Evolutionary conservation across 139 green algal genomes (phyloP).

Genomic region (Bryopsis sp.): DNA sequence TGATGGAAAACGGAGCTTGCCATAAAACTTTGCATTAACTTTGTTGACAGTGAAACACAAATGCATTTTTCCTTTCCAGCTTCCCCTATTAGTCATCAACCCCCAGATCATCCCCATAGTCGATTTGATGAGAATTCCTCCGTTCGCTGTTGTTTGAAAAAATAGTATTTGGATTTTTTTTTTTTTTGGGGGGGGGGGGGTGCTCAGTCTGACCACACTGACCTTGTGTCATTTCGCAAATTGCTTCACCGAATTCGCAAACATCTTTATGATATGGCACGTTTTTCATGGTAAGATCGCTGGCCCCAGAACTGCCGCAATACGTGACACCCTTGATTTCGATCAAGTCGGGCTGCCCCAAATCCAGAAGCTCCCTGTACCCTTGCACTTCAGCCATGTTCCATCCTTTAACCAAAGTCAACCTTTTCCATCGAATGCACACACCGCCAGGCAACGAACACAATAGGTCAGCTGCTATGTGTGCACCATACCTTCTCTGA

Average conservation of each 20-base stretch:
- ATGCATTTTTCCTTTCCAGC: not conserved
- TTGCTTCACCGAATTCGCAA: conserved; percentile 45
- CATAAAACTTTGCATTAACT: no score
- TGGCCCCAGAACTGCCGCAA: conserved; percentile 50
- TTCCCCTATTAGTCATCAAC: not conserved
- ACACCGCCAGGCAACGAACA: not conserved
- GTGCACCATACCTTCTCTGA: no score
- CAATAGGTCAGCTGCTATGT: no score
- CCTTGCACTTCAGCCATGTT: conserved; percentile 61
- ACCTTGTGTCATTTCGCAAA: conserved; percentile 37
- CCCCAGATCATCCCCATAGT: not conserved
- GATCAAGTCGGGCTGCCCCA: conserved; percentile 73
- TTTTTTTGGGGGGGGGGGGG: no score
- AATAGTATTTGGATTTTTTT: no score
- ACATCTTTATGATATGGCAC: conserved; percentile 76
- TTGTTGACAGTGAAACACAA: not conserved
- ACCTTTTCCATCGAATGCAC: conserved; percentile 12
- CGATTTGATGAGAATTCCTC: no score
- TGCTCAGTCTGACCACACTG: no score
- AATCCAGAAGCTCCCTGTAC: conserved; percentile 51
- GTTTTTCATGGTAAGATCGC: conserved; percentile 70
- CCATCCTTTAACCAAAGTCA: conserved; percentile 73
- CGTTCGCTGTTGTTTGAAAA: no score
- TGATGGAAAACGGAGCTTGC: no score
- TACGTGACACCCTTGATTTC: conserved; percentile 82